Evolutionary conservation across 371 early-diverging fungal species (phyloP), one percentile per base, ranked within the genome.

Genomic region (Sporodiniella umbellata): DNA sequence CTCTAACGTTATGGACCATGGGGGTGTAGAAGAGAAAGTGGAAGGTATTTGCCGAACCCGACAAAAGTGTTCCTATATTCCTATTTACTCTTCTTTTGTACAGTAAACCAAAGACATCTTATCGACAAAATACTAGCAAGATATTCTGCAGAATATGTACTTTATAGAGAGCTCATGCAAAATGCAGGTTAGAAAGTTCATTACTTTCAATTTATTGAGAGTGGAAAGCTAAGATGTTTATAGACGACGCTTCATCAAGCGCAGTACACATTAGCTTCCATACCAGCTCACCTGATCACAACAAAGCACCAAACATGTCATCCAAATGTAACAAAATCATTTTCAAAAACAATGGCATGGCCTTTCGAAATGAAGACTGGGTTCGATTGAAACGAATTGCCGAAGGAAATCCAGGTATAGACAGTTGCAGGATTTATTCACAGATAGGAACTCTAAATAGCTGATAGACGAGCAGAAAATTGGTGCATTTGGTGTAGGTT

Each of bases 71-170:
- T n/a, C n/a, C n/a, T n/a, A n/a, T n/a, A n/a, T n/a, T n/a, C 23
- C 10, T 17, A 12, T 51, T 11, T 15, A 18, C 26, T 2, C 10
- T 33, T 52, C 37, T 40, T 43, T 12, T 30, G 33, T 55, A 10
- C 48, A 76, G 91, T 92, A 3, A 94, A 95, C 68, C 94, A 94
- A 64, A 79, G 95, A 21, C 92, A 92, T 62, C 77, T 95, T 35
- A 93, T 95, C 54, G 95, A 95, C 69, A 94, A 95, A 78, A 92
- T 94, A 33, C 72, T 93, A 12, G 94, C 92, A 14, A 77, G 95
- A 65, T 85, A 80, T 25, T 89, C 90, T 3, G 87, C 92, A 7
- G 90, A 91, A 60, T 85, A 77, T 67, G 84, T 83, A 4, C 72
- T 85, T 8, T 88, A 85, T 45, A 64, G 87, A 48, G 86, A 91